Percentiles rank a stretch among this genome's conserved stretches.
Conservation (phyloP, 441 rosid genomes). For the Croton laevigatus region DNA sequence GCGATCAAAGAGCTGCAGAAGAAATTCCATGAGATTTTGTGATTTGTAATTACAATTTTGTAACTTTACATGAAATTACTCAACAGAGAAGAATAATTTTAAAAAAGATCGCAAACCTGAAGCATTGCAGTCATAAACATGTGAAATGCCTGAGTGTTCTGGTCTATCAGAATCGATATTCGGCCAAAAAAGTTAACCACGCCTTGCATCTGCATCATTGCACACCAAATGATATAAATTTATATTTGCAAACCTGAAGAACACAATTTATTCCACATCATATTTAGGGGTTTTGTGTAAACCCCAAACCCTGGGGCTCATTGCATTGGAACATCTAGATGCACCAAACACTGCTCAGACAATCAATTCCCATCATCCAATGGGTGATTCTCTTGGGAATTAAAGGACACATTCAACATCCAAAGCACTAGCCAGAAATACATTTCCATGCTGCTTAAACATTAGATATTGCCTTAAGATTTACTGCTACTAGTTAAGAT, state of each 20-base stretch:
- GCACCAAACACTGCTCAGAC: background rate
- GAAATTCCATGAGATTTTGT: background rate
- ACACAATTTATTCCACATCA: no score
- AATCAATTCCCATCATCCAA: background rate
- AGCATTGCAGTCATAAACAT: slow-evolving; percentile 97
- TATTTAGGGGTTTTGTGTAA: background rate
- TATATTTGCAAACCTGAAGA: background rate
- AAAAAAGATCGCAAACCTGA: slow-evolving; percentile 49
- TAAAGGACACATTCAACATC: background rate
- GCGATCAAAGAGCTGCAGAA: slow-evolving; percentile 84
- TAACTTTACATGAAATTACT: background rate
- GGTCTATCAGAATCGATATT: slow-evolving; percentile 82
- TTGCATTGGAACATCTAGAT: background rate
- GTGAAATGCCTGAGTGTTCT: slow-evolving; percentile 95
- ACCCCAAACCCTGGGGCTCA: no score
- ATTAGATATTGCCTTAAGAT: background rate
- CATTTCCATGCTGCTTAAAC: background rate
- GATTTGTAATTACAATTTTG: background rate
- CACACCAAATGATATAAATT: background rate
- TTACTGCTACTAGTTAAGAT: background rate
- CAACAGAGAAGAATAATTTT: background rate
- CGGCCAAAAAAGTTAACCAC: slow-evolving; percentile 91
- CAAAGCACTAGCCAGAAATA: background rate
- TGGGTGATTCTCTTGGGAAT: background rate
- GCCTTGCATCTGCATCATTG: slow-evolving; percentile 77